Conservation (phyloP, 306 rosid species). For the Ziziphus jujuba region DNA sequence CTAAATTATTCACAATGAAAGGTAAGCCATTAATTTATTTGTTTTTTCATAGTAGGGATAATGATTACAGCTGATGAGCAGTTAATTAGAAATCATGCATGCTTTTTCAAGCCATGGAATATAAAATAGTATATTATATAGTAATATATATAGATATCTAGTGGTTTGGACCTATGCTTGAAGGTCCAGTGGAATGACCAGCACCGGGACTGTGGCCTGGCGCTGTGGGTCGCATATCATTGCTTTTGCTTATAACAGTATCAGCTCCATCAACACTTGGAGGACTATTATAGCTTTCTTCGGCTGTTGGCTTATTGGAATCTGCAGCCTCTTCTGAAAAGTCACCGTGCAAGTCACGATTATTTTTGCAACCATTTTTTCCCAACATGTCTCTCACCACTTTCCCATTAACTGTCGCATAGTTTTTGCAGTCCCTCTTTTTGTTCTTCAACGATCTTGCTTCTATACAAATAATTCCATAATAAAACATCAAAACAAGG, state of each 20-base stretch:
- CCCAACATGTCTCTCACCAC: neutral
- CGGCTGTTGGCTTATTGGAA: neutral
- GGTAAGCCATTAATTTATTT: too few relatives aligned
- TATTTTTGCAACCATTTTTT: neutral
- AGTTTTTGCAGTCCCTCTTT: conserved; percentile 2
- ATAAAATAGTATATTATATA: neutral
- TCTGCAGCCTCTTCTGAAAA: conserved; percentile 11
- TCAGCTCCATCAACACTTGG: neutral
- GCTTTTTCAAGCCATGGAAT: neutral
- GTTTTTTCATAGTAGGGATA: too few relatives aligned
- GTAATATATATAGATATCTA: conserved; percentile 2
- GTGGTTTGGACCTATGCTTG: conserved; percentile 24
- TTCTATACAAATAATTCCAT: conserved; percentile 22
- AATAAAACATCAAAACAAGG: conserved; percentile 30
- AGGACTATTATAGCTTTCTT: neutral
- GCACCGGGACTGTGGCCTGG: conserved; percentile 96
- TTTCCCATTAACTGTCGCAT: neutral
- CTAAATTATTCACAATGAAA: conserved; percentile 7
- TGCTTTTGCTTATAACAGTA: conserved; percentile 13
- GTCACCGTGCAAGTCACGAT: conserved; percentile 25
- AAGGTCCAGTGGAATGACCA: conserved; percentile 55
- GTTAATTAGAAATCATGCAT: conserved; percentile 3
- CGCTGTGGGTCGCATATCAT: conserved; percentile 61
- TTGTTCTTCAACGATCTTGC: conserved; percentile 38
- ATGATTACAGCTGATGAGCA: neutral